Base-by-base conservation (phyloP, 2,329 filamentous ascomycete genomes). In the Aspergillus clavatus region DNA sequence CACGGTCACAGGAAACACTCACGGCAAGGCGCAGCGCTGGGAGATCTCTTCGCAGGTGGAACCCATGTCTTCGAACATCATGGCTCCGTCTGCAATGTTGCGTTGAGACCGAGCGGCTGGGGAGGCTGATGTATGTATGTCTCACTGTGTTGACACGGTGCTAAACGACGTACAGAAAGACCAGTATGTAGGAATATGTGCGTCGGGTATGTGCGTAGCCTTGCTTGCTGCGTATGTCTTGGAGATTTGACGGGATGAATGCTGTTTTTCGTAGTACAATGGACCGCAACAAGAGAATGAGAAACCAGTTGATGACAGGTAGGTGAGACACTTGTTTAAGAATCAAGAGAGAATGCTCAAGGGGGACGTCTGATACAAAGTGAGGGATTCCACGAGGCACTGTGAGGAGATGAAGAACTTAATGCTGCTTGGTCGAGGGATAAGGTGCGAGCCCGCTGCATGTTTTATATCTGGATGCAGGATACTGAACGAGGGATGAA, bases 11-110 rank as follows among this genome's bases (percentile, higher is more conserved):
- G 11, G 14, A 23, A 29, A 40, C 24, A 57, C 66, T 65, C 51
- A 69, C 66, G 66, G 66, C 29, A 68, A 54, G 49, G 63, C 62
- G 55, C 60, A 64, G 47, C 59, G 65, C 38, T 60, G 61, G 23
- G 51, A 52, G 27, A 53, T 45, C 14, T 63, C 58, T 24, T 59
- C 61, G 48, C 59, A 53, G 45, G 59, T 58, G 35, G 53, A 48
- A 43, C 45, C 51, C 48, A 64, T 60, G 45, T 66, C 58, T 46
- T 66, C 62, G 48, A 59, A 59, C 58, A 65, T 62, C 46, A 43
- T 58, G 19, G 42, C 42, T 28, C 8, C 18, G 31, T 19, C 31
- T 35, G 31, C 33, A 31, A 38, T 40, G 26, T 26, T n/a, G 38
- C 7, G 42, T 22, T 24, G 14, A 19, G 23, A n/a, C n/a, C 38